Base-by-base conservation (phyloP, 129 eudicot genomes). In the Chrysanthemum seticuspe region DNA sequence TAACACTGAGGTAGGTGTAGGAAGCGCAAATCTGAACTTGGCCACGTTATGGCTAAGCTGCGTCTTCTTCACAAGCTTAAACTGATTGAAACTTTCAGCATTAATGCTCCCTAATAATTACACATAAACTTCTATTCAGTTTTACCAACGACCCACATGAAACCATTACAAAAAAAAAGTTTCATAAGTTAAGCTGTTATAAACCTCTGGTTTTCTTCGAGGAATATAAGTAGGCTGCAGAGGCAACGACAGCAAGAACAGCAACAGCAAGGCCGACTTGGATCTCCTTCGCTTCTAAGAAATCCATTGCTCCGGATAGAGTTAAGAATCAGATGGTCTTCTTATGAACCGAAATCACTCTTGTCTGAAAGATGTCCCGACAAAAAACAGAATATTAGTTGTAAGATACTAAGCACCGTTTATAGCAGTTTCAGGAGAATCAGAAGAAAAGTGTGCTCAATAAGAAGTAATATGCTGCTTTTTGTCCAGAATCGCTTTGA, bases 41-140 rank as follows among this genome's bases (percentile, higher is more conserved):
- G 96, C 98, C 67, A 89, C 96, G 80, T 94, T 94, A 78, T 94
- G 96, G 81, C 98, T 94, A 47, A 94, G 72, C 52, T 94, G 88
- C 13, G 85, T 84, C 63, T 87, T 84, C 82, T 90, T 85, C 77
- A 90, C 98, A 82, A 94, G 98, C 92, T 90, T 90, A 71, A 87
- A 94, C 49, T 86, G 79, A 89, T 79, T 86, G 71, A 86, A 90
- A 25, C 63, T 85, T 69, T 90, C 92, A 4, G 98, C 85, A 67
- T 82, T 87, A 57, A 94, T 79, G 81, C 86, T 84, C 66, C 83
- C 98, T 83, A 71, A 68, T 65, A 70, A 78, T 3, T 59, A 16
- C 71, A 65, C 71, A 10, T 45, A 13, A 71, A 10, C 10, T 62
- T 21, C 18, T 23, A 65, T 61, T 69, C 64, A 72, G 65, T 25